Conservation (phyloP, 139 green algal species). For the Coelastrella sp. region DNA sequence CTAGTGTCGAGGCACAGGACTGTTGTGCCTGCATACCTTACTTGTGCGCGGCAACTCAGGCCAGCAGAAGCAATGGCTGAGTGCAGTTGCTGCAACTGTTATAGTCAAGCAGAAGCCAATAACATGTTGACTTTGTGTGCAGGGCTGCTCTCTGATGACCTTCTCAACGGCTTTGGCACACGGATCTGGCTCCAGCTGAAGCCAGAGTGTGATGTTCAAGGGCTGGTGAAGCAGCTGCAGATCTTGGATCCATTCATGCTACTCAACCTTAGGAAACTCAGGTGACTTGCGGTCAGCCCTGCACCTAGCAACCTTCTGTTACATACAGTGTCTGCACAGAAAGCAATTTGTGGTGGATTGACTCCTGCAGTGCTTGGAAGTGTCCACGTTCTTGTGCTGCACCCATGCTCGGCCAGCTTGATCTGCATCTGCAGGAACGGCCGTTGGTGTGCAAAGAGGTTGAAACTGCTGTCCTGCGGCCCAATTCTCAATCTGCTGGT, state of each 20-base stretch:
- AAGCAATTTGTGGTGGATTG: too few relatives aligned
- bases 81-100: neutral
- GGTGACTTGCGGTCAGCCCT: too few relatives aligned
- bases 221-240: neutral
- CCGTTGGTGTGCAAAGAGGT: neutral
- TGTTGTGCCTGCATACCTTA: too few relatives aligned
- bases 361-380: neutral
- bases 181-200: conserved; percentile 34
- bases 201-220: neutral
- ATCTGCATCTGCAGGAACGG: neutral
- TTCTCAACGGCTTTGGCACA: conserved; percentile 18
- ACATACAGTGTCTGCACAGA: neutral
- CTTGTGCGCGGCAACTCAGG: too few relatives aligned
- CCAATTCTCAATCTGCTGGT: neutral
- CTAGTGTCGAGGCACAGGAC: too few relatives aligned
- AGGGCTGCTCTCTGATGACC: neutral
- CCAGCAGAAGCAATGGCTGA: too few relatives aligned
- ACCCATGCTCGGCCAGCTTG: neutral
- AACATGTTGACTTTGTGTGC: neutral
- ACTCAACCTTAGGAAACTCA: conserved; percentile 40
- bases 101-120: too few relatives aligned
- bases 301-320: neutral
- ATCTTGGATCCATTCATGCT: conserved; percentile 42
- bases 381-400: neutral
- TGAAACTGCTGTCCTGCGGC: neutral